A percentile compares a stretch with the other conserved stretches of the same genome.
These are phyloP conservation scores for Cinnamomum micranthum DNA, from an alignment of 164 flowering plant species.

Conservation along the genomic window DNA sequence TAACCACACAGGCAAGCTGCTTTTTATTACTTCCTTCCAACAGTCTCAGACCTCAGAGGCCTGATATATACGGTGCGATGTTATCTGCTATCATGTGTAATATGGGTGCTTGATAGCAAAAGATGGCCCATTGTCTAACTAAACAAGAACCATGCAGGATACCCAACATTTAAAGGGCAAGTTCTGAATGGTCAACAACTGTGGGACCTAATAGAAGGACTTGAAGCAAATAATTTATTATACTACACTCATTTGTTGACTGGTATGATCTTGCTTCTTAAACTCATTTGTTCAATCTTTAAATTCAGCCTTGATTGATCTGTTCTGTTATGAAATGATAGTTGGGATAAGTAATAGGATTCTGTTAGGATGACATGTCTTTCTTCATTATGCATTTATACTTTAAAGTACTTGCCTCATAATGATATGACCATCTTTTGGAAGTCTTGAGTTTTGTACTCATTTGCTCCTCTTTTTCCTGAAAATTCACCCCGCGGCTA, in stretches of 20 bases:
- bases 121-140: slow-evolving; percentile 21
- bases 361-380: too few relatives aligned
- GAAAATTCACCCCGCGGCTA: too few relatives aligned
- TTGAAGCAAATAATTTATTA: slow-evolving; percentile 76
- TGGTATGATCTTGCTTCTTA: slow-evolving; percentile 41
- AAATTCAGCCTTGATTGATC: too few relatives aligned
- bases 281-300: not conserved
- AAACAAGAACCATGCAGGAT: slow-evolving; percentile 54
- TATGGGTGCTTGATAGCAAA: slow-evolving; percentile 28
- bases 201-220: slow-evolving; percentile 91
- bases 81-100: slow-evolving; percentile 28
- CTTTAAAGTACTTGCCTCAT: too few relatives aligned
- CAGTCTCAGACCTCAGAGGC: slow-evolving; percentile 39
- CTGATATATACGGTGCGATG: slow-evolving; percentile 43
- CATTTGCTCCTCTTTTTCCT: too few relatives aligned
- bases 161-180: slow-evolving; percentile 97
- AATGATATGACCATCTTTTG: too few relatives aligned
- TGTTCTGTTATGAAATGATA: too few relatives aligned
- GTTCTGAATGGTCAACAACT: slow-evolving; percentile 88
- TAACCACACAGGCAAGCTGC: slow-evolving; percentile 99
- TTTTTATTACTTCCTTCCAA: slow-evolving; percentile 41
- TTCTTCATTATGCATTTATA: too few relatives aligned
- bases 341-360: too few relatives aligned
- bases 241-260: slow-evolving; percentile 93
- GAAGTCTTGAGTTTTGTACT: too few relatives aligned